phyloP scores from a whole-genome alignment of 1,139 yeast genomes.

The Diutina pseudorugosa region DNA sequence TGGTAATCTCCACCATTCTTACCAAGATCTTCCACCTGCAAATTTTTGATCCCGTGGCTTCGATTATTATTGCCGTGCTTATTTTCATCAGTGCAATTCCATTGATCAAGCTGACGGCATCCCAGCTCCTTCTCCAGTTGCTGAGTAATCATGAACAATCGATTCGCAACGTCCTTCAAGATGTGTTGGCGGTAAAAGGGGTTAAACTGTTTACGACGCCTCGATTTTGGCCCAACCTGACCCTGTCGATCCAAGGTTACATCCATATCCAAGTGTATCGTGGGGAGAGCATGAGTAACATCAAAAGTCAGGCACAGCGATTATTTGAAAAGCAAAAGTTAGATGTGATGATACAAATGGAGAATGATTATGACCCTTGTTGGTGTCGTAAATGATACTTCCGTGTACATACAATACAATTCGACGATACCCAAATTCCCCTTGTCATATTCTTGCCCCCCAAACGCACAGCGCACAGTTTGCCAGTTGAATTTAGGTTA shows the following conservation, averaged over 20 bases:
- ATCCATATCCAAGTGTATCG: slow-evolving; percentile 59
- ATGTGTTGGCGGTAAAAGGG: slow-evolving; percentile 61
- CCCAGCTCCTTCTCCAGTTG: slow-evolving; percentile 55
- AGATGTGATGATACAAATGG: slow-evolving; percentile 48
- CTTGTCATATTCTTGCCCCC: too few species aligned
- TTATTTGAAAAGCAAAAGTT: slow-evolving; percentile 22
- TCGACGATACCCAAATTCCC: not conserved
- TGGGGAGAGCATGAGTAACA: slow-evolving; percentile 53
- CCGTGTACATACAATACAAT: not conserved
- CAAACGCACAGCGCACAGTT: too few species aligned
- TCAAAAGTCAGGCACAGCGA: slow-evolving; percentile 51
- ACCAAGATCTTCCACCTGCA: slow-evolving; percentile 46
- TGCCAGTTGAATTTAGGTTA: too few species aligned
- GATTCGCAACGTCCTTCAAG: slow-evolving; percentile 53
- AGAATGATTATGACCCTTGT: slow-evolving; percentile 43
- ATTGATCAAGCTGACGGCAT: slow-evolving; percentile 67
- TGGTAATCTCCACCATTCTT: slow-evolving; percentile 69
- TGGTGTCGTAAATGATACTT: slow-evolving; percentile 34
- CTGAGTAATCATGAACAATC: slow-evolving; percentile 41
- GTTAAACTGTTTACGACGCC: slow-evolving; percentile 81
- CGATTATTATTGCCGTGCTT: slow-evolving; percentile 71
- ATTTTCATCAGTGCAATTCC: slow-evolving; percentile 80
- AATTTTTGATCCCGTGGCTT: slow-evolving; percentile 86
- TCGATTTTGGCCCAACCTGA: slow-evolving; percentile 69
- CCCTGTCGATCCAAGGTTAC: slow-evolving; percentile 37